phyloP scores from a whole-genome alignment of 2,329 filamentous ascomycete genomes.

The Aureobasidium vineae region DNA sequence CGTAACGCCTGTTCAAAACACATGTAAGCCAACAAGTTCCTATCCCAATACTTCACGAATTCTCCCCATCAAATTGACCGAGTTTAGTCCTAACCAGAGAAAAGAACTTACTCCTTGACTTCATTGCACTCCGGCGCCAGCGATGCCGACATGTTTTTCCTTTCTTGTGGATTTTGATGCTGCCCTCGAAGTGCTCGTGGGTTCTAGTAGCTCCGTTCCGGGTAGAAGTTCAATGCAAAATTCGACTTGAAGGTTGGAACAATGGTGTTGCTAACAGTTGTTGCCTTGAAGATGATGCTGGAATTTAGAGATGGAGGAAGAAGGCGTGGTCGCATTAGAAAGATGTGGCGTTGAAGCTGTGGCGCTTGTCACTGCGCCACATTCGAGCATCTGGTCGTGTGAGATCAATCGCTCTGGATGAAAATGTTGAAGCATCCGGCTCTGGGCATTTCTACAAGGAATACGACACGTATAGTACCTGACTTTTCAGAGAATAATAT shows the following conservation, averaged over 20 bases:
- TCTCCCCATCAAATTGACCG: background rate
- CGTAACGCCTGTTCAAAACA: constrained; percentile 69
- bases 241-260: too few species aligned
- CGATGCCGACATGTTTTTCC: constrained; percentile 76
- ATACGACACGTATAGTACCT: background rate
- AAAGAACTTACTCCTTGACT: constrained; percentile 75
- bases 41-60: background rate
- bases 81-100: too few species aligned
- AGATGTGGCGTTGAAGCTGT: background rate
- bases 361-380: background rate
- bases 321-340: background rate
- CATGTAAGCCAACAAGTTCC: background rate
- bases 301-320: background rate
- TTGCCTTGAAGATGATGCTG: background rate
- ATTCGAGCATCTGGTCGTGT: background rate
- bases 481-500: too few species aligned
- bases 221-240: too few species aligned
- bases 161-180: too few species aligned
- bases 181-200: too few species aligned
- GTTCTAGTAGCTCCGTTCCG: too few species aligned
- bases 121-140: constrained; percentile 93
- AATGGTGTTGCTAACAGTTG: too few species aligned
- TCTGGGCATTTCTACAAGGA: background rate
- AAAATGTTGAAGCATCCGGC: background rate
- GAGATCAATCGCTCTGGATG: background rate